Percentiles rank a stretch among this genome's conserved stretches.
Conservation (phyloP, 148 eudicot species). For the Amaranthus palmeri region DNA sequence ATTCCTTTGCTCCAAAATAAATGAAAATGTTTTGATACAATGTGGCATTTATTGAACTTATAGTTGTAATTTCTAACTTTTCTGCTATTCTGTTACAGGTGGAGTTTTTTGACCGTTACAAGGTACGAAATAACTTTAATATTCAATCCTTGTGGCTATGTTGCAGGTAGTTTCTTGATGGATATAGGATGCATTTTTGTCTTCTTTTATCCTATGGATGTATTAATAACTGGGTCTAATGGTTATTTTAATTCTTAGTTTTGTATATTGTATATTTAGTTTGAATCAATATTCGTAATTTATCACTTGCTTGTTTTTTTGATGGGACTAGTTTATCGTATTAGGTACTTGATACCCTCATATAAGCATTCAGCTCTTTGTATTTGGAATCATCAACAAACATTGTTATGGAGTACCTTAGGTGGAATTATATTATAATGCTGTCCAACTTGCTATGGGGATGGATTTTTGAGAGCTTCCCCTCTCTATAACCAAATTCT, state of each 20-base stretch:
- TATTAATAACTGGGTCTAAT: neutral
- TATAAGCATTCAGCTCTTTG: neutral
- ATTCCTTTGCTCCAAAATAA: neutral
- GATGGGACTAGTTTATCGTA: neutral
- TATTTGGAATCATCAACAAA: neutral
- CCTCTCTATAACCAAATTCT: neutral
- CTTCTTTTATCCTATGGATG: neutral
- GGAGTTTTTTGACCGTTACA: conserved; percentile 89
- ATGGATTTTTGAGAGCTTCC: neutral
- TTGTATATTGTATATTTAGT: no score
- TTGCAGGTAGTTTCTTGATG: neutral
- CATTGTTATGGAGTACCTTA: neutral
- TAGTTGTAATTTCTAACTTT: conserved; percentile 6
- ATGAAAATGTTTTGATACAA: neutral
- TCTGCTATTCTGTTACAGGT: conserved; percentile 40
- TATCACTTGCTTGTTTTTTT: neutral
- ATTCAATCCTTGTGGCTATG: neutral
- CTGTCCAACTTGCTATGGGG: neutral
- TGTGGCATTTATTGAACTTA: neutral
- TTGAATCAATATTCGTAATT: no score
- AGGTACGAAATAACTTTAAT: conserved; percentile 45
- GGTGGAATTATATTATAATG: neutral
- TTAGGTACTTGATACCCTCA: neutral
- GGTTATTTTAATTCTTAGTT: neutral
- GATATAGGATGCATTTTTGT: neutral